Percentiles rank a stretch among this genome's conserved stretches.
Conservation (phyloP, 2,329 filamentous ascomycete genomes). For the Botryotinia narcissicola region DNA sequence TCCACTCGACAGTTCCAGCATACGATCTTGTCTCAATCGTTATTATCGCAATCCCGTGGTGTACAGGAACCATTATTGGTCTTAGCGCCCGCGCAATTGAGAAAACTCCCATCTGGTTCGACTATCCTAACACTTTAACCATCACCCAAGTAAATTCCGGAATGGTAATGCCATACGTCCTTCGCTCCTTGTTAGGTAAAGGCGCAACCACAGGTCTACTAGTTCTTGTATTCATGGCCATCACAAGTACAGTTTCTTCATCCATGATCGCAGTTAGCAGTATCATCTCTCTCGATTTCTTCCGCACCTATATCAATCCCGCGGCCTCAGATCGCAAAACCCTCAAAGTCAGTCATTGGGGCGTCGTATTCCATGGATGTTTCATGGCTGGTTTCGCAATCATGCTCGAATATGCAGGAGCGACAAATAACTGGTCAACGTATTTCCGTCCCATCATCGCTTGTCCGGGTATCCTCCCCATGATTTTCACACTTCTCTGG, state of each 20-base stretch:
- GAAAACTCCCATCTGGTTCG: slow-evolving; percentile 45
- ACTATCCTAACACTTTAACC: slow-evolving; percentile 34
- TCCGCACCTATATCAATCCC: slow-evolving; percentile 47
- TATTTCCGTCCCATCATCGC: slow-evolving; percentile 25
- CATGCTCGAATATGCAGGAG: slow-evolving; percentile 48
- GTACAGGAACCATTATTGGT: slow-evolving; percentile 47
- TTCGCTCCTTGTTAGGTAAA: slow-evolving; percentile 35
- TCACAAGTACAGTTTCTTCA: slow-evolving; percentile 50
- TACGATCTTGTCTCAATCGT: slow-evolving; percentile 45
- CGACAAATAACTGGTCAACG: slow-evolving; percentile 45
- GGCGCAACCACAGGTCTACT: slow-evolving; percentile 41
- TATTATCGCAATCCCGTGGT: slow-evolving; percentile 50
- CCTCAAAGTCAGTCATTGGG: slow-evolving; percentile 47
- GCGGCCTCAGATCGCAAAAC: slow-evolving; percentile 44
- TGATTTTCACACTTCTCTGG: slow-evolving; percentile 38
- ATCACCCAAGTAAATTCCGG: slow-evolving; percentile 30
- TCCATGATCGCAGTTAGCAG: slow-evolving; percentile 52
- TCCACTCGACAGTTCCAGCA: slow-evolving; percentile 46
- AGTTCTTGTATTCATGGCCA: slow-evolving; percentile 51
- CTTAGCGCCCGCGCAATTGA: slow-evolving; percentile 46
- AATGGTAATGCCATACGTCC: slow-evolving; percentile 36
- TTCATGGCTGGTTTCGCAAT: slow-evolving; percentile 50
- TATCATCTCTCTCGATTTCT: slow-evolving; percentile 51
- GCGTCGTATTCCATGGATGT: slow-evolving; percentile 46
- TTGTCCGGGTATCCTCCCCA: slow-evolving; percentile 35